These are phyloP conservation scores for Kazachstania kunashirensis DNA, from an alignment of 805 yeast genomes.

Conservation along the genomic window DNA sequence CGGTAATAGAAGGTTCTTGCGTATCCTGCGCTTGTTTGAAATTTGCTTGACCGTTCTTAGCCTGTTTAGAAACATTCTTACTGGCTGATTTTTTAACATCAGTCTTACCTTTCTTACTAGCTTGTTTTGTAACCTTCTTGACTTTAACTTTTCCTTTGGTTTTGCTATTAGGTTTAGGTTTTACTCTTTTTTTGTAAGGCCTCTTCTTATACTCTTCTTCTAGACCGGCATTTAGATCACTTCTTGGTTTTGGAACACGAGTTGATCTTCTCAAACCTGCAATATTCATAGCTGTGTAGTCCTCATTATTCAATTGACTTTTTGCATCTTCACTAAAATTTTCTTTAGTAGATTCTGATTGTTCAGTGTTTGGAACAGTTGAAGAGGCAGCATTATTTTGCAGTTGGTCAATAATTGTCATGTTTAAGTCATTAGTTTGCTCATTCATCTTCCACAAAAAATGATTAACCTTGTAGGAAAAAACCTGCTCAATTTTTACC, in stretches of 20 bases:
- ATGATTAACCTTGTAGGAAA: too few species aligned
- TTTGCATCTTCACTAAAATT: too few species aligned
- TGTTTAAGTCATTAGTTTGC: too few species aligned
- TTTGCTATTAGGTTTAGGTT: slow-evolving; percentile 7
- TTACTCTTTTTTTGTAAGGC: slow-evolving; percentile 8
- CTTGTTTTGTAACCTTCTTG: slow-evolving; percentile 1
- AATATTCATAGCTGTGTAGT: too few species aligned
- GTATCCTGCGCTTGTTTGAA: slow-evolving; percentile 7
- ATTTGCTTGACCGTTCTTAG: not conserved
- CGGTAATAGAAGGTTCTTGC: slow-evolving; percentile 17
- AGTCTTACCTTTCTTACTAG: not conserved
- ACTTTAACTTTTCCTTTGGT: slow-evolving; percentile 6
- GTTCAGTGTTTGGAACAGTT: too few species aligned
- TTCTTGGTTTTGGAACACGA: slow-evolving; percentile 18
- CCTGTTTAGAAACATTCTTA: not conserved
- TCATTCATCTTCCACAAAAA: too few species aligned
- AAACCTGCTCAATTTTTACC: too few species aligned
- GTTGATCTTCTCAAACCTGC: slow-evolving; percentile 18
- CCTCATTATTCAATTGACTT: too few species aligned
- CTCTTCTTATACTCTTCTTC: slow-evolving; percentile 12
- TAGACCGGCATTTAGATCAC: slow-evolving; percentile 11
- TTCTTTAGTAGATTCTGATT: too few species aligned
- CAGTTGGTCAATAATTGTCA: too few species aligned
- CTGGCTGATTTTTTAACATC: not conserved
- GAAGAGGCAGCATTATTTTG: too few species aligned